Base-by-base conservation (phyloP, 2,329 filamentous ascomycete genomes). In the Thermothelomyces thermophilus region DNA sequence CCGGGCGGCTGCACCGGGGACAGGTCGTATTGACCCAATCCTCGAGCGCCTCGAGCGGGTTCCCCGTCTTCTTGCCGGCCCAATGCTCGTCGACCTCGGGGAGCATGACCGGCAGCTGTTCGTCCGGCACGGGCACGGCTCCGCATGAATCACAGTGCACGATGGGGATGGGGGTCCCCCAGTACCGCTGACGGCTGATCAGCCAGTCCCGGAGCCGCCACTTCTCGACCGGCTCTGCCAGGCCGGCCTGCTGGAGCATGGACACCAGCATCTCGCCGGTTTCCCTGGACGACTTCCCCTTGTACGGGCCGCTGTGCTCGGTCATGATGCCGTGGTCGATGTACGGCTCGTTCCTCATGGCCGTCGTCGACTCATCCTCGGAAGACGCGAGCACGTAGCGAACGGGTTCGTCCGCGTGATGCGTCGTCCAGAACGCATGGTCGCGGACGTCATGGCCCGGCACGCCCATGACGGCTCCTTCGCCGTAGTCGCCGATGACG, bases 181-280 rank as follows among this genome's bases (percentile, higher is more conserved):
- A 95, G 64, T 94, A 95, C 56, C 90, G 76, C 66, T 95, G 90
- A n/a, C 90, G 82, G 64, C 88, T 94, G 60, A 95, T 85, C 49
- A 95, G 72, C 90, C 90, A 95, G 67, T 95, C 90, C 52, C 88
- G 76, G 22, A 95, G 74, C 45, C 86, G 82, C 87, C 88, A 95
- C 54, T 80, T 86, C 52, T 87, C 81, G 8, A 79, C 73, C n/a
- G 71, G 65, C 50, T 80, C 73, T 9, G 82, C 87, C n/a, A 82
- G 70, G 1, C 72, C 68, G 5, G 78, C 76, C 2, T 72, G 66
- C 53, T 78, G 68, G 2, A 84, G 74, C 57, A 78, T 67, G 30
- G 69, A 63, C 16, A 89, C 68, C 44, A 94, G 79, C 56, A 75
- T 70, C 52, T 75, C 65, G 2, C 76, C 80, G 1, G 83, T 84